phyloP scores from a whole-genome alignment of 352 stramenopile genomes.

The Pseudoperonospora humuli region DNA sequence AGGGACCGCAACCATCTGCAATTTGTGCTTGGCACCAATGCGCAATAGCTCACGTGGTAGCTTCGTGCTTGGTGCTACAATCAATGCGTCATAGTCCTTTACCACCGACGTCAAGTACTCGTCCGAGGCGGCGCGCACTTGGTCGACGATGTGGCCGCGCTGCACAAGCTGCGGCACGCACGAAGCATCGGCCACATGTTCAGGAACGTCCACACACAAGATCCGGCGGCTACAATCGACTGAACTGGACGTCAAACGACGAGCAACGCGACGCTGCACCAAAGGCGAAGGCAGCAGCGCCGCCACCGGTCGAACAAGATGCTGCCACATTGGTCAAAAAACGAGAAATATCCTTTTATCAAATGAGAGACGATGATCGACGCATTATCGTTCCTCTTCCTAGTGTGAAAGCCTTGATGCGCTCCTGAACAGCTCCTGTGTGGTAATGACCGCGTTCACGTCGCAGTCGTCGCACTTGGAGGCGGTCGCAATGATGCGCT shows the following conservation, averaged over 20 bases:
- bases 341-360: too few species aligned
- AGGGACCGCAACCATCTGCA: slow-evolving; percentile 52
- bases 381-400: too few species aligned
- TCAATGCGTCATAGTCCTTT: slow-evolving; percentile 51
- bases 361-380: too few species aligned
- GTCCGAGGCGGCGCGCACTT: slow-evolving; percentile 28
- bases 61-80: slow-evolving; percentile 43
- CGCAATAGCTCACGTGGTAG: slow-evolving; percentile 39
- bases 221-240: slow-evolving; percentile 29
- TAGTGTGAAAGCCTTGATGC: too few species aligned
- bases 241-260: slow-evolving; percentile 9
- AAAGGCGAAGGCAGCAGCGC: not conserved
- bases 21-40: slow-evolving; percentile 29
- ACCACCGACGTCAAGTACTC: slow-evolving; percentile 27
- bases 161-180: slow-evolving; percentile 67
- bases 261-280: not conserved
- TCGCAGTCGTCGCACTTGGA: too few species aligned
- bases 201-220: slow-evolving; percentile 54
- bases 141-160: slow-evolving; percentile 55
- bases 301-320: slow-evolving; percentile 9
- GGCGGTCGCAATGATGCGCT: too few species aligned
- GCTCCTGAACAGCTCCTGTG: too few species aligned
- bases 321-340: not conserved
- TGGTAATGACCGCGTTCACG: too few species aligned
- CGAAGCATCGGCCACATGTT: slow-evolving; percentile 35